Evolutionary conservation across 441 rosid genomes (phyloP).

Genomic region (Populus tomentosa): DNA sequence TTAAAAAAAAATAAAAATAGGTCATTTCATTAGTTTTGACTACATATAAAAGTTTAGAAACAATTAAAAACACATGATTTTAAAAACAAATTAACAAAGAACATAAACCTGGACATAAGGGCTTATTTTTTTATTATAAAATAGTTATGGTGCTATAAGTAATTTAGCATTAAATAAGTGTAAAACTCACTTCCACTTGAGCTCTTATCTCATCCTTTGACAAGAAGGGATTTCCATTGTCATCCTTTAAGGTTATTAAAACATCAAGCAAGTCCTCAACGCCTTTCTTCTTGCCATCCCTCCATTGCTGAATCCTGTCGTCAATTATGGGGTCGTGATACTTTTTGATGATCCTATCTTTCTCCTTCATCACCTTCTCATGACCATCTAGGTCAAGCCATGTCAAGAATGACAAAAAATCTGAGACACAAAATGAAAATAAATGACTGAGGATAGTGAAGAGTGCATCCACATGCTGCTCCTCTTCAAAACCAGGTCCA

Average conservation of each 20-base stretch:
- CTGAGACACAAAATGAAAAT: slow-evolving; percentile 47
- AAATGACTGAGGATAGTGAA: slow-evolving; percentile 30
- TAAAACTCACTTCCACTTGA: slow-evolving; percentile 34
- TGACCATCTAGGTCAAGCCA: slow-evolving; percentile 58
- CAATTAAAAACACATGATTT: too few species aligned
- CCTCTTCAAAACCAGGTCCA: slow-evolving; percentile 45
- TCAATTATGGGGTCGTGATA: slow-evolving; percentile 49
- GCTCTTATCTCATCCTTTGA: slow-evolving; percentile 44
- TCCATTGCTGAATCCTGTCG: slow-evolving; percentile 43
- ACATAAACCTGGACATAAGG: too few species aligned
- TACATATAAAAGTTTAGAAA: too few species aligned
- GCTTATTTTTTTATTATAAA: too few species aligned
- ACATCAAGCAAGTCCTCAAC: slow-evolving; percentile 48
- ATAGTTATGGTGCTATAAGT: too few species aligned
- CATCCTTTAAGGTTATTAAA: slow-evolving; percentile 32
- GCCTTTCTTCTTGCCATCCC: slow-evolving; percentile 11
- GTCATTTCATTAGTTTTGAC: too few species aligned
- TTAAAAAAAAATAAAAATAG: too few species aligned
- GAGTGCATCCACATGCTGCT: slow-evolving; percentile 42
- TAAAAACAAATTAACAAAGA: too few species aligned
- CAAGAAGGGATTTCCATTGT: slow-evolving; percentile 28
- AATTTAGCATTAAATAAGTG: too few species aligned
- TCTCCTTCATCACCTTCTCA: slow-evolving; percentile 31
- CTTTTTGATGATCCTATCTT: slow-evolving; percentile 25
- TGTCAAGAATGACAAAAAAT: slow-evolving; percentile 44